These are phyloP conservation scores for Arabidopsis arenosa DNA, from an alignment of 345 rosid genomes.

Conservation along the genomic window DNA sequence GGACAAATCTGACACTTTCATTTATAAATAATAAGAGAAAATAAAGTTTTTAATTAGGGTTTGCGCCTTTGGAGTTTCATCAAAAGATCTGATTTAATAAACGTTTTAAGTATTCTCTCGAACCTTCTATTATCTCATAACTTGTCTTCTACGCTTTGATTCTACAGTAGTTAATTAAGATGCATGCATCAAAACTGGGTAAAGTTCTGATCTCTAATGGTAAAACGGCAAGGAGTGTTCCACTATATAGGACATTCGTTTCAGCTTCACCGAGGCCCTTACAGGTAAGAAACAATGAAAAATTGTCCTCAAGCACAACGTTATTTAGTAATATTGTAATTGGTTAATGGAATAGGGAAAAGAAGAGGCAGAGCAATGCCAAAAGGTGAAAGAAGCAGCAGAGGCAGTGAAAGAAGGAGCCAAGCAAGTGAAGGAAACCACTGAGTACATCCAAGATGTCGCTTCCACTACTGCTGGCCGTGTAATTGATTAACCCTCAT, in stretches of 20 bases:
- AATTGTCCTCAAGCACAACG: neutral
- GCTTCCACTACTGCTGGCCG: constrained; percentile 47
- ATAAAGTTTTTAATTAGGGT: constrained; percentile 24
- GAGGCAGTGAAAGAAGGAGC: constrained; percentile 68
- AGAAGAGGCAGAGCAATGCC: constrained; percentile 54
- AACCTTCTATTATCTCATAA: neutral
- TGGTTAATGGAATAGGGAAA: constrained; percentile 38
- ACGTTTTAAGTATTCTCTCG: neutral
- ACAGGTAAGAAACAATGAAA: constrained; percentile 30
- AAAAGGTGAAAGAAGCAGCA: constrained; percentile 69
- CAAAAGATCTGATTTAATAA: neutral
- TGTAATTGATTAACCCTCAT: constrained; percentile 27
- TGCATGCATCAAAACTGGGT: constrained; percentile 38
- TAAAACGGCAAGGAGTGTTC: constrained; percentile 37
- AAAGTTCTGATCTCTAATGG: constrained; percentile 31
- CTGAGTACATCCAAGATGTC: constrained; percentile 47
- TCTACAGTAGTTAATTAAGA: neutral
- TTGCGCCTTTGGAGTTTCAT: constrained; percentile 23
- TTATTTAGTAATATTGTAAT: too few species aligned
- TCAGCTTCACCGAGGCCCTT: constrained; percentile 48
- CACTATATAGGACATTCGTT: constrained; percentile 33
- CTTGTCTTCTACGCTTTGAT: constrained; percentile 19
- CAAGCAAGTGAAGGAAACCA: constrained; percentile 55
- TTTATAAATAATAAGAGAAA: neutral
- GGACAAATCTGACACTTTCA: neutral